Evolutionary conservation across 1,284 basidiomycete species (phyloP).

Genomic region (Ganoderma leucocontextum): DNA sequence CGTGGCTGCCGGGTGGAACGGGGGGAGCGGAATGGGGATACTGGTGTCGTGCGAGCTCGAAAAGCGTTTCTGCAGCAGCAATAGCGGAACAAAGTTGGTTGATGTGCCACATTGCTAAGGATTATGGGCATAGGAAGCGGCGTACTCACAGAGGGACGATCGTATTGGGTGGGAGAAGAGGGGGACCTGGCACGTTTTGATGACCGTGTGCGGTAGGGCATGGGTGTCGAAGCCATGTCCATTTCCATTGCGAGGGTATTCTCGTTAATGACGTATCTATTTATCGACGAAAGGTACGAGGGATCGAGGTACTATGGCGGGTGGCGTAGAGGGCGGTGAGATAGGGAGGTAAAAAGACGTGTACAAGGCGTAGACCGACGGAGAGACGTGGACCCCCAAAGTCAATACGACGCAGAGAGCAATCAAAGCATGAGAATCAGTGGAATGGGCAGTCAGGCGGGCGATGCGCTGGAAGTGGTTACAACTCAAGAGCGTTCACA

Average conservation of each 20-base stretch:
- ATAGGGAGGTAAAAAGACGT: neutral
- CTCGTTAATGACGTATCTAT: too few relatives aligned
- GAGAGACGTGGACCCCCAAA: neutral
- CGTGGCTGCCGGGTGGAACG: conserved; percentile 15
- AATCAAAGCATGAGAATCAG: conserved; percentile 1
- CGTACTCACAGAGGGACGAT: conserved; percentile 60
- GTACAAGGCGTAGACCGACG: neutral
- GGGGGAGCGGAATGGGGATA: conserved; percentile 36
- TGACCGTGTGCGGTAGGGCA: conserved; percentile 47
- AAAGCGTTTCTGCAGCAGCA: conserved; percentile 59
- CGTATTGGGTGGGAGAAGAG: conserved; percentile 50
- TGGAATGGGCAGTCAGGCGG: neutral
- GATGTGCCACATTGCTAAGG: neutral
- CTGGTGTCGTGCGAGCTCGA: conserved; percentile 47
- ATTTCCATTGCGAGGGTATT: conserved; percentile 40
- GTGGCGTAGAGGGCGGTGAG: neutral
- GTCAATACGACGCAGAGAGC: neutral
- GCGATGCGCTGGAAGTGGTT: neutral
- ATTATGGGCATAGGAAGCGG: neutral
- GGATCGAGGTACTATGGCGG: neutral
- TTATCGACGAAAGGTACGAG: neutral
- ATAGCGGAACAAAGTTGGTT: neutral
- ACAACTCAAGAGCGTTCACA: neutral
- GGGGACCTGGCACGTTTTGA: conserved; percentile 68
- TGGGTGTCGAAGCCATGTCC: conserved; percentile 48